Conservation (phyloP, 371 early-diverging fungal genomes). For the Mucor indicus region DNA sequence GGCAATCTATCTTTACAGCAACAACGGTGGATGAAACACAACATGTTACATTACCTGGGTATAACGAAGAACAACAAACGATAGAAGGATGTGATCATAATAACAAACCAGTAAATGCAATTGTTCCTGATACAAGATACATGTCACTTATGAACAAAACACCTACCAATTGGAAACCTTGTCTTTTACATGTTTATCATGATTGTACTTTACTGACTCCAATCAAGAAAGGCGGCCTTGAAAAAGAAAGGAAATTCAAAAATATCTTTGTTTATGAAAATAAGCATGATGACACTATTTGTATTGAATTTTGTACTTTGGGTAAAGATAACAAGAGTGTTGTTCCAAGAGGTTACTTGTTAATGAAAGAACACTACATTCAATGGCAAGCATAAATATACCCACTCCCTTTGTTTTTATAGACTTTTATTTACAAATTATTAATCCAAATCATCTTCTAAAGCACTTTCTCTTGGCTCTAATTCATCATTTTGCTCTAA, state of each 20-base stretch:
- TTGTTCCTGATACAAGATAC: too few species aligned
- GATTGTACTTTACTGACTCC: not conserved
- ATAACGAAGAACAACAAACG: too few species aligned
- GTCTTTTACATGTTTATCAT: not conserved
- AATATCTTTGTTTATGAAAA: slow-evolving; percentile 1
- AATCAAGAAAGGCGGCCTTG: not conserved
- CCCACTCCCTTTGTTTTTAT: not conserved
- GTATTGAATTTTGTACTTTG: not conserved
- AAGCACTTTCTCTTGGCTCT: slow-evolving; percentile 75
- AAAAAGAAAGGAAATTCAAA: not conserved
- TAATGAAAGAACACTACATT: too few species aligned
- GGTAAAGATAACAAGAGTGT: not conserved
- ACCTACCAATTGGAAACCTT: too few species aligned
- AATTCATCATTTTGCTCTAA: slow-evolving; percentile 88
- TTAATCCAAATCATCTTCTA: slow-evolving; percentile 72
- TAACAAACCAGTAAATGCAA: too few species aligned
- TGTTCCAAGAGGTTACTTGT: too few species aligned
- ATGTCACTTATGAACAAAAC: too few species aligned
- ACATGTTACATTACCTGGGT: too few species aligned
- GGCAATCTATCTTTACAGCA: not conserved
- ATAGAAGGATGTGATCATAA: too few species aligned
- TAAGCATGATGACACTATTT: not conserved
- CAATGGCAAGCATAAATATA: too few species aligned
- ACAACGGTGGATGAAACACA: too few species aligned
- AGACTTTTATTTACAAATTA: not conserved